Evolutionary conservation across 1,139 yeast genomes (phyloP), one percentile per base, ranked within the genome.

Genomic region (Pichia sp.): DNA sequence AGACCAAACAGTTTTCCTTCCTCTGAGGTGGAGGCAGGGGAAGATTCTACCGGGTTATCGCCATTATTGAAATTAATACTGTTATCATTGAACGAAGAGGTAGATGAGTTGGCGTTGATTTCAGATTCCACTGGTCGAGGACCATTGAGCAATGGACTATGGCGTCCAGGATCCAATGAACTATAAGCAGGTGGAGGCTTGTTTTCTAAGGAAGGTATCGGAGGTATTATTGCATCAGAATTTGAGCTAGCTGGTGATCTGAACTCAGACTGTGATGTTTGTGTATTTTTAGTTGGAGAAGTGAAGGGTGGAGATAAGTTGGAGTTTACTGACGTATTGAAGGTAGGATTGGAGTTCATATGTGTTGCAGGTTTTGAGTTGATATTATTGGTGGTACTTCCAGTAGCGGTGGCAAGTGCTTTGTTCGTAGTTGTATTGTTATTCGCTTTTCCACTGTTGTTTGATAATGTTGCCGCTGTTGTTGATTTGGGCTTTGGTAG

Each of bases 1-100:
- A 84, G 82, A 0, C 97, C 97, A 72, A 87, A 92, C 0, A 55
- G 72, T 70, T 66, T 67, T 47, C 63, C 67, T 15, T 23, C 15
- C 10, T 8, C 23, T 15, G 30, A 34, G 47, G 16, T 45, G 11
- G 7, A 30, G 6, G 13, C 23, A n/a, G 38, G 23, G 6, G 45
- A 42, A 26, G 45, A 42, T 15, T 36, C 41, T 36, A 29, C 34
- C 29, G 29, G 4, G 11, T 23, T 10, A 42, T 32, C 42, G 15
- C 31, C 45, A 13, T 49, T 29, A 45, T 40, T 50, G 26, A 55
- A 55, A 36, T 43, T 47, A 7, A 52, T 40, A 46, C 58, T 53
- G 32, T 52, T 52, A 47, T 52, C 57, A 45, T 41, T 45, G 31
- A 51, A 51, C 4, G 56, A 53, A 11, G 56, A 53, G 34, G 47